phyloP scores from a whole-genome alignment of 2,329 filamentous ascomycete genomes.

The Colletotrichum tropicale region DNA sequence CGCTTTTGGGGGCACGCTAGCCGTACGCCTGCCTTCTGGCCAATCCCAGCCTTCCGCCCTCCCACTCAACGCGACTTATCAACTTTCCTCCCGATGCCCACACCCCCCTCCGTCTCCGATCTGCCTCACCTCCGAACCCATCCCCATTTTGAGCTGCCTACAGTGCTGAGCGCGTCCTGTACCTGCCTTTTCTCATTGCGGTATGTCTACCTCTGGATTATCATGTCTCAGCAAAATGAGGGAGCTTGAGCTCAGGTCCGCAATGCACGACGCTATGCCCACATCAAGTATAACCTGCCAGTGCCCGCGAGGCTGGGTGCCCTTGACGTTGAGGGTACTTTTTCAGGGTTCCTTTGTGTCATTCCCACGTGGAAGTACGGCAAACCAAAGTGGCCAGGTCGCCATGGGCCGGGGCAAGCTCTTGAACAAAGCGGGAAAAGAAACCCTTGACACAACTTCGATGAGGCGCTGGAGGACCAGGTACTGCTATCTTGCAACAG shows the following conservation, averaged over 20 bases:
- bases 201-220: neutral
- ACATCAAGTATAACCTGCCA: neutral
- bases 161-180: neutral
- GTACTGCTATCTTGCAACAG: neutral
- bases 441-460: neutral
- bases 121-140: neutral
- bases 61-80: neutral
- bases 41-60: constrained; percentile 4
- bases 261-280: neutral
- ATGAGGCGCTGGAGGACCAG: neutral
- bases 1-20: neutral
- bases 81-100: neutral
- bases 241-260: neutral
- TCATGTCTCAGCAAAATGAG: neutral
- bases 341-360: neutral
- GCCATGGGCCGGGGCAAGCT: neutral
- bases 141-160: neutral
- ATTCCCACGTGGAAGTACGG: neutral
- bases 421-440: neutral
- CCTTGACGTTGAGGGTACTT: neutral
- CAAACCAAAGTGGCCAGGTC: neutral
- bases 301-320: neutral
- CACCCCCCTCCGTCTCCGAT: neutral
- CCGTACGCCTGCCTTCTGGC: neutral
- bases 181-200: neutral